phyloP scores from a whole-genome alignment of 345 rosid genomes.

The Cardamine resedifolia region DNA sequence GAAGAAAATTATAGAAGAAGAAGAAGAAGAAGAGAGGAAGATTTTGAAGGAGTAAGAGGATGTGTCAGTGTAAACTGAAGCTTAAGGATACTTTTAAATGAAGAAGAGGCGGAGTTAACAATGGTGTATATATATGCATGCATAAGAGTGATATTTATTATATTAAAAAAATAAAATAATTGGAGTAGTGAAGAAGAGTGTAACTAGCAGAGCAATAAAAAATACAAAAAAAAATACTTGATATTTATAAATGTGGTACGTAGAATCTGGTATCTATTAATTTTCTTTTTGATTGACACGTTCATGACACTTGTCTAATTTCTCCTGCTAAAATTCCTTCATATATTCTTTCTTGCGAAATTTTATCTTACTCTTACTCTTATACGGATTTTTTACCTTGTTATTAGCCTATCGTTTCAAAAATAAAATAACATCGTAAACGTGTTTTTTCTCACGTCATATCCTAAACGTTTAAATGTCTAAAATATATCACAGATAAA shows the following conservation, averaged over 20 bases:
- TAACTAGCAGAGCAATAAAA: slow-evolving; percentile 11
- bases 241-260: slow-evolving; percentile 31
- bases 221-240: background rate
- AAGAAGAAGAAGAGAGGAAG: slow-evolving; percentile 7
- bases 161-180: background rate
- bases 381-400: slow-evolving; percentile 1
- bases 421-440: background rate
- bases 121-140: slow-evolving; percentile 32
- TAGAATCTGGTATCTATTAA: slow-evolving; percentile 35
- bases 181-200: slow-evolving; percentile 28
- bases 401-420: slow-evolving; percentile 6
- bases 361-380: slow-evolving; percentile 8
- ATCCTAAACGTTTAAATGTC: background rate
- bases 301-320: slow-evolving; percentile 31
- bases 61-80: slow-evolving; percentile 34
- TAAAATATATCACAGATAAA: background rate
- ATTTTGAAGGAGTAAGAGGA: slow-evolving; percentile 7
- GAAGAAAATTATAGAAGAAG: background rate
- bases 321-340: slow-evolving; percentile 24
- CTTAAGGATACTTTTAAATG: slow-evolving; percentile 29
- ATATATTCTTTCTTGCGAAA: slow-evolving; percentile 8
- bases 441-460: background rate
- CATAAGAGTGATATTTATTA: slow-evolving; percentile 18
- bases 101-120: slow-evolving; percentile 38
- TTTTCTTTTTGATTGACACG: slow-evolving; percentile 35